Conservation (phyloP, 2,329 filamentous ascomycete species). For the Calonectria leucothoes region DNA sequence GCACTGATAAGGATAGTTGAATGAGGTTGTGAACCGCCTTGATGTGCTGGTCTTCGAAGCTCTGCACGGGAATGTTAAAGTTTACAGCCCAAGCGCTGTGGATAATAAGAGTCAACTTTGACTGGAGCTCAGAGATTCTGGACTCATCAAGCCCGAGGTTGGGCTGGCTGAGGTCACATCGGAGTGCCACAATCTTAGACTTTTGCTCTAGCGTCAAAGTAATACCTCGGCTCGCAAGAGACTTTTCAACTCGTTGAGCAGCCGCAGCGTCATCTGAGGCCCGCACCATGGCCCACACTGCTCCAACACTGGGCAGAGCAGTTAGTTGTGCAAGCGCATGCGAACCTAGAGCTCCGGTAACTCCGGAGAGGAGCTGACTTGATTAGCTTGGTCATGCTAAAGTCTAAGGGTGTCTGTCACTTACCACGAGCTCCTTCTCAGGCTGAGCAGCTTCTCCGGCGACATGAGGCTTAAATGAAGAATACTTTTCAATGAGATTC, state of each 20-base stretch:
- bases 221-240: slow-evolving; percentile 25
- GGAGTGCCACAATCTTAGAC: slow-evolving; percentile 30
- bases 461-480: slow-evolving; percentile 42
- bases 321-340: slow-evolving; percentile 69
- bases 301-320: slow-evolving; percentile 65
- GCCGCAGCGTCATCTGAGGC: slow-evolving; percentile 24
- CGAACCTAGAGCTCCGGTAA: slow-evolving; percentile 70
- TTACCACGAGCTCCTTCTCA: slow-evolving; percentile 46
- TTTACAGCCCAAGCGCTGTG: slow-evolving; percentile 68
- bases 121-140: slow-evolving; percentile 44
- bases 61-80: slow-evolving; percentile 63
- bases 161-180: slow-evolving; percentile 32
- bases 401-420: neutral
- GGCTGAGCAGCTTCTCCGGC: slow-evolving; percentile 36
- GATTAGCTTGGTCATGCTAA: neutral
- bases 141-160: slow-evolving; percentile 31
- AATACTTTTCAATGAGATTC: slow-evolving; percentile 51
- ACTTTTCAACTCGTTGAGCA: slow-evolving; percentile 18
- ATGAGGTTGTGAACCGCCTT: slow-evolving; percentile 58
- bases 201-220: slow-evolving; percentile 33
- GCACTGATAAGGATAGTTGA: slow-evolving; percentile 45
- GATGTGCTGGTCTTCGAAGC: slow-evolving; percentile 62
- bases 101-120: slow-evolving; percentile 55
- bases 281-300: slow-evolving; percentile 52
- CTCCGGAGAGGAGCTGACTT: slow-evolving; percentile 65